Base-by-base conservation (phyloP, 208 protist species). In the Crithidia mellificae region DNA sequence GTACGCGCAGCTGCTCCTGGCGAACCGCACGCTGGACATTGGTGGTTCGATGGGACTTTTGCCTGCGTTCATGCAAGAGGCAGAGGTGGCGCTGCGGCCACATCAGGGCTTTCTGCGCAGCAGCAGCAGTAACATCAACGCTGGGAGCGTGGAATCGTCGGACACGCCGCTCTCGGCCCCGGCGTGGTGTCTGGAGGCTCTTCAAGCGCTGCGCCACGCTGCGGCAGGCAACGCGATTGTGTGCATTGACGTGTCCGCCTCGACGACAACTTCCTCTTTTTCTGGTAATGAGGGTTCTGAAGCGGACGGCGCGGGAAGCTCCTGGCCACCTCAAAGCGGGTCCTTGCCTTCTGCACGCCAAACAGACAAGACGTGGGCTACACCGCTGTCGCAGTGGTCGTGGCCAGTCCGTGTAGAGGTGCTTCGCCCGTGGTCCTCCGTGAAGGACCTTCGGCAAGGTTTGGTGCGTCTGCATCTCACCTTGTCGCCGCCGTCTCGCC, bases 1-100 rank as follows among this genome's bases (percentile, higher is more conserved):
- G 12, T 77, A 85, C 52, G 61, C 88, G 12, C 82, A 90, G 50
- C 70, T 88, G 50, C 63, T 94, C 30, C 56, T 94, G 17, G 66
- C 80, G 6, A 67, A 79, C 53, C 74, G 77, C 24, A 46, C 62
- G 15, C 64, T 93, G 25, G 74, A 81, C 22, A 49, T 93, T 19
- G 57, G 74, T 32, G 72, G 55, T 24, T 46, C 70, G 9, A n/a
- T 68, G 20, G 59, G 64, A 25, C 44, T 65, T n/a, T 62, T 81
- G 54, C 56, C 73, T 14, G 30, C 29, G 25, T 59, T 68, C 30
- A 46, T 66, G 19, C 61, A 70, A 51, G 61, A 67, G 41, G 68
- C 68, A 2, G 61, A 68, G 44, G n/a, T 43, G 0, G 68, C 61
- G 14, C 24, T 74, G n/a, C 50, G 14, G 2, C 49, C 51, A 8